Conservation (phyloP, 352 stramenopile genomes). For the Phytophthora nicotianae region DNA sequence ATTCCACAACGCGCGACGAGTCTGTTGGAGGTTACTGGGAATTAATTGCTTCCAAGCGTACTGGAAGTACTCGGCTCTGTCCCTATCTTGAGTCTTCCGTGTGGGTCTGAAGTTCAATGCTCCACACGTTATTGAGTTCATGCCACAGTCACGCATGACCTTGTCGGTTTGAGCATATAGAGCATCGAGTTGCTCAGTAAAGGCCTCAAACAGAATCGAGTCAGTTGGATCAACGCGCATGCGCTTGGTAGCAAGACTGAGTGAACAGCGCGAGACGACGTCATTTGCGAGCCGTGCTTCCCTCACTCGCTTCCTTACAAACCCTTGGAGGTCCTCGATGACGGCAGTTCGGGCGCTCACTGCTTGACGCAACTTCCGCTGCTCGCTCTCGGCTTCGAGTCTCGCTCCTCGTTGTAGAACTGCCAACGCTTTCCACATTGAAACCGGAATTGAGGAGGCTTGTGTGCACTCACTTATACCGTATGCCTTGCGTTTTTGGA, state of each 20-base stretch:
- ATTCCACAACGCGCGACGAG: conserved; percentile 11
- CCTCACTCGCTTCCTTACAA: conserved; percentile 2
- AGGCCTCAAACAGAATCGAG: conserved; percentile 8
- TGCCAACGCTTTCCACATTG: conserved; percentile 22
- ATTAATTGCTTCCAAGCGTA: conserved; percentile 12
- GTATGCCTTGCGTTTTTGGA: conserved; percentile 6
- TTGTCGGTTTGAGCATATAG: conserved; percentile 12
- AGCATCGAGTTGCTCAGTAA: conserved; percentile 10
- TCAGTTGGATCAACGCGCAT: not conserved
- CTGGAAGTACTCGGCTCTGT: conserved; percentile 5
- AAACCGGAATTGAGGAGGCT: not conserved
- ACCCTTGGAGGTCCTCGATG: conserved; percentile 14
- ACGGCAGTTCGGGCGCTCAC: conserved; percentile 2
- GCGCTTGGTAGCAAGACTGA: not conserved
- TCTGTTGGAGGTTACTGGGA: conserved; percentile 6
- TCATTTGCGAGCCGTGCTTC: not conserved
- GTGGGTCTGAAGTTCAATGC: conserved; percentile 5
- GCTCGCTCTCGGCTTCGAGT: conserved; percentile 16
- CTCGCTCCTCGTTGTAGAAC: conserved; percentile 13
- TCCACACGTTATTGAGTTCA: not conserved
- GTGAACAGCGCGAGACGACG: not conserved
- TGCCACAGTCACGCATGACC: conserved; percentile 16
- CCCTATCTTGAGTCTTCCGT: conserved; percentile 4
- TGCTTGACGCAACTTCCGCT: conserved; percentile 3
- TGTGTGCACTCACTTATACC: not conserved